Evolutionary conservation across 163 green algal genomes (phyloP).

Genomic region (Botryococcus braunii): DNA sequence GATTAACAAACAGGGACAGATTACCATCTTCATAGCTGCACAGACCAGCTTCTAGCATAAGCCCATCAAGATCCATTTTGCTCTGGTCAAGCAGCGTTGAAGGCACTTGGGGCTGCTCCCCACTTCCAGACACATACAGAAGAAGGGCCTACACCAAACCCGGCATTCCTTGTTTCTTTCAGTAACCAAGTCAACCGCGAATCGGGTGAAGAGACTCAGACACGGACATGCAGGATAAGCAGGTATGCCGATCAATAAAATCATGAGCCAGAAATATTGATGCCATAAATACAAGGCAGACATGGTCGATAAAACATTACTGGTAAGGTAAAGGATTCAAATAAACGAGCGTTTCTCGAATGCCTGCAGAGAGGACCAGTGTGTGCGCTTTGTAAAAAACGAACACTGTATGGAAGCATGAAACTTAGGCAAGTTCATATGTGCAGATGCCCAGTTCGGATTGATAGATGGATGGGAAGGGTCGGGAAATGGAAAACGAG

Average conservation of each 20-base stretch:
- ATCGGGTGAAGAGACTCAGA: neutral
- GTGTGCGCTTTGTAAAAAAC: constrained; percentile 4
- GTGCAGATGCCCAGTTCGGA: neutral
- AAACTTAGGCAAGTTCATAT: neutral
- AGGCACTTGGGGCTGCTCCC: constrained; percentile 11
- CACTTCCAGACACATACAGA: constrained; percentile 34
- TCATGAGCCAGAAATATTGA: neutral
- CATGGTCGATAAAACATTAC: too few species aligned
- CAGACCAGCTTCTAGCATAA: constrained; percentile 30
- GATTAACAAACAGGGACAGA: neutral
- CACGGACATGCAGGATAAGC: neutral
- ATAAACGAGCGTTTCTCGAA: too few species aligned
- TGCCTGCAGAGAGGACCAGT: too few species aligned
- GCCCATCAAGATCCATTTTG: constrained; percentile 27
- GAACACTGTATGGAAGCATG: neutral
- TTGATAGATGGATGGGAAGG: neutral
- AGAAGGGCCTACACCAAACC: constrained; percentile 26
- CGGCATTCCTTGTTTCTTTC: too few species aligned
- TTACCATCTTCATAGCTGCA: neutral
- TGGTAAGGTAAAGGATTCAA: too few species aligned
- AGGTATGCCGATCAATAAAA: neutral
- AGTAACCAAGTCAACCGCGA: neutral
- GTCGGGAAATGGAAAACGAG: neutral
- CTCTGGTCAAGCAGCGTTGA: neutral
- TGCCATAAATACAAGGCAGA: too few species aligned